Base-by-base conservation (phyloP, 1,284 basidiomycete species). In the Cutaneotrichosporon mucoides region DNA sequence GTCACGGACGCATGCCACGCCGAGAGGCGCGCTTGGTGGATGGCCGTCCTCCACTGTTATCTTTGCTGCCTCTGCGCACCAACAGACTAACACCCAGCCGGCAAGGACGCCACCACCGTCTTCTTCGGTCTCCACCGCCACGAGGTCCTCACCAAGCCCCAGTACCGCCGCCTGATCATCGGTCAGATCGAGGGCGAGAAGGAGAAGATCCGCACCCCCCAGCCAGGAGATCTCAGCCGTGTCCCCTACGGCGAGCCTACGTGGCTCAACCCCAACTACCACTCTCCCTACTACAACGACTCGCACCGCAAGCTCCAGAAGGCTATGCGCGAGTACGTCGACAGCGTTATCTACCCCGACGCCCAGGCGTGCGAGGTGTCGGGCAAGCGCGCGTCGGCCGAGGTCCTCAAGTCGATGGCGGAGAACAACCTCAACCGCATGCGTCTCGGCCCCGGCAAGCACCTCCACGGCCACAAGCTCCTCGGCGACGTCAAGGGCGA, bases 401-500 rank as follows among this genome's bases (percentile, higher is more conserved):
- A 72, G 47, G 77, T 80, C 16, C 62, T 78, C 45, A 71, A 76
- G 35, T 68, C 69, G 35, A 78, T 79, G 75, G 76, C 87, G 4
- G 84, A 84, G 61, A 59, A 86, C 53, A 87, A 92, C 53, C 68
- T 94, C 58, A 87, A 91, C 74, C 88, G 90, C 6, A 96, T 96
- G 92, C 86, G 92, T 55, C 81, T 97, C 76, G 94, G 94, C 42
- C 84, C 84, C 6, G 82, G 82, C 46, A 83, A 84, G 72, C 92
- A 97, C 72, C 81, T 98, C 37, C 82, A 90, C 71, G 93, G 92
- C 6, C 83, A 86, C 35, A 85, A 83, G 37, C 82, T 98, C n/a
- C 88, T 93, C 82, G 84, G 85, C 63, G 94, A 89, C 5, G 87
- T 97, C 65, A 88, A 86, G 69, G 89, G 90, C 11, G 92, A 96